A percentile compares a stretch with the other conserved stretches of the same genome.
Conservation (phyloP, 2,329 filamentous ascomycete species). For the Microsporum ferrugineum region DNA sequence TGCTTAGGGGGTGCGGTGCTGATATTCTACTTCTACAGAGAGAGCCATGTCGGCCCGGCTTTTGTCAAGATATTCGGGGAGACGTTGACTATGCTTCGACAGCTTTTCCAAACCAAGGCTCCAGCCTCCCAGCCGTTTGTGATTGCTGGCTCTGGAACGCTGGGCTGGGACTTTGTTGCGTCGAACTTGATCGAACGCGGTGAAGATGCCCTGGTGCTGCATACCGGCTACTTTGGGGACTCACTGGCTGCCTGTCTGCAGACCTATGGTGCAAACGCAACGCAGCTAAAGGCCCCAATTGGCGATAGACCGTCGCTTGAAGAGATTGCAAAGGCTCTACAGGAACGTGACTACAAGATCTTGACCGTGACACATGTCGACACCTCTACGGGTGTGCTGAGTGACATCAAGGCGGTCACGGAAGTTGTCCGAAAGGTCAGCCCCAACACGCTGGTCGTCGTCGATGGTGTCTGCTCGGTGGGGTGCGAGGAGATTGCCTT, state of each 20-base stretch:
- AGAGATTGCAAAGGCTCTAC: constrained; percentile 78
- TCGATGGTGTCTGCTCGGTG: constrained; percentile 95
- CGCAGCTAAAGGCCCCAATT: constrained; percentile 79
- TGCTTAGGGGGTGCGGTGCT: neutral
- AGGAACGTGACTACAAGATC: constrained; percentile 85
- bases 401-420: constrained; percentile 73
- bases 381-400: constrained; percentile 90
- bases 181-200: constrained; percentile 82
- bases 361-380: constrained; percentile 95
- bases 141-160: constrained; percentile 84
- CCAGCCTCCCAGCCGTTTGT: constrained; percentile 79
- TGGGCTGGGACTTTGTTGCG: constrained; percentile 95
- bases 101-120: constrained; percentile 85
- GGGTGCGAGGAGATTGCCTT: constrained; percentile 93
- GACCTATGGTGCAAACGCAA: constrained; percentile 81
- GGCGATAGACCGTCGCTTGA: constrained; percentile 75
- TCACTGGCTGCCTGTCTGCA: constrained; percentile 86
- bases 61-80: constrained; percentile 91
- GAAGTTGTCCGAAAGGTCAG: constrained; percentile 76
- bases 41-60: constrained; percentile 81
- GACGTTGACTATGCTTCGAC: constrained; percentile 72
- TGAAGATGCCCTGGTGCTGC: constrained; percentile 82
- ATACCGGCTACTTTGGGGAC: constrained; percentile 95
- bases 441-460: constrained; percentile 79
- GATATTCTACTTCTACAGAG: constrained; percentile 43